phyloP scores from a whole-genome alignment of 257 asterid genomes.

The Paraleonurus japonicus region DNA sequence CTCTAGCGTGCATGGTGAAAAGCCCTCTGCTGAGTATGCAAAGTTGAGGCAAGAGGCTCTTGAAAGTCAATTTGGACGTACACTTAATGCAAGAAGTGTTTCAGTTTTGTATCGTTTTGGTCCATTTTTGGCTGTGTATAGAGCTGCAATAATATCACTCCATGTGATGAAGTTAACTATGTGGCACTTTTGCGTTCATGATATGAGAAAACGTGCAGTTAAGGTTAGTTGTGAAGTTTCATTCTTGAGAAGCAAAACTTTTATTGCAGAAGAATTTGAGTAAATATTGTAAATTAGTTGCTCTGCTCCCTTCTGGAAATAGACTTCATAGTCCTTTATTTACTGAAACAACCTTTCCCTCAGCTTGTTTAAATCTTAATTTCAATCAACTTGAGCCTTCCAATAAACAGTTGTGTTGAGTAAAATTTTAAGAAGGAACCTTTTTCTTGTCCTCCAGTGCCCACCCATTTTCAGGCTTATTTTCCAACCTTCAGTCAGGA shows the following conservation, averaged over 20 bases:
- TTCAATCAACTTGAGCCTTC: background rate
- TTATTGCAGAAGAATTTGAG: constrained; percentile 2
- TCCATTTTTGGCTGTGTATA: constrained; percentile 83
- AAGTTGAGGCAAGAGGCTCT: constrained; percentile 84
- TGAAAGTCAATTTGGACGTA: constrained; percentile 74
- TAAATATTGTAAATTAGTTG: background rate
- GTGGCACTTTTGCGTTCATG: constrained; percentile 77
- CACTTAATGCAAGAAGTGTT: constrained; percentile 66
- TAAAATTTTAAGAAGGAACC: constrained; percentile 10
- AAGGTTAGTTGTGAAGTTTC: constrained; percentile 52
- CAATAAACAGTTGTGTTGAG: background rate
- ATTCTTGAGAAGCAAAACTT: background rate
- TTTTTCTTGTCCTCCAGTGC: background rate
- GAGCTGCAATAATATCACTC: constrained; percentile 87
- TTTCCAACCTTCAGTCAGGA: background rate
- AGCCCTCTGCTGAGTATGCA: constrained; percentile 95
- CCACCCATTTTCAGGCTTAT: constrained; percentile 9
- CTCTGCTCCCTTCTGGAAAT: background rate
- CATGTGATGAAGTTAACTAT: constrained; percentile 74
- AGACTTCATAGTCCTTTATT: background rate
- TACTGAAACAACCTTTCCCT: background rate
- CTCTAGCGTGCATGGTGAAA: constrained; percentile 94
- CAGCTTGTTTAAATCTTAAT: background rate
- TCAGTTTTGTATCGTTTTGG: constrained; percentile 66
- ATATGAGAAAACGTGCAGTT: constrained; percentile 66